Base-by-base conservation (phyloP, 2,329 filamentous ascomycete species). In the Alternaria gansuensis region DNA sequence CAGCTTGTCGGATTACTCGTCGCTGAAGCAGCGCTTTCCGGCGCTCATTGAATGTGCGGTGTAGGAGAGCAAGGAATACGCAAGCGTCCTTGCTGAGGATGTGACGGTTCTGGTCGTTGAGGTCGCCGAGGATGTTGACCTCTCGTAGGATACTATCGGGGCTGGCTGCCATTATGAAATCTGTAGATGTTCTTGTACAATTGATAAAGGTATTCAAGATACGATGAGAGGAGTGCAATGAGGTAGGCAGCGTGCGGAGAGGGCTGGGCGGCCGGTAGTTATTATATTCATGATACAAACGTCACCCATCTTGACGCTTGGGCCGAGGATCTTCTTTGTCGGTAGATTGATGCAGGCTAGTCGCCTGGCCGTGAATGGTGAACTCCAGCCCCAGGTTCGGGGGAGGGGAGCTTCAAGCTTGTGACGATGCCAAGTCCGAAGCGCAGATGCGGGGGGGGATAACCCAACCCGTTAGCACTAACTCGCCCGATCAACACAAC, bases 61-160 rank as follows among this genome's bases (percentile, higher is more conserved):
- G 95, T 73, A 99, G 87, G 65, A 97, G 89, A 36, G 94, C 91
- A 61, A 99, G 87, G 84, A 98, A 99, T 64, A 92, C 90, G 66
- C 92, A 88, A 55, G 94, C 94, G 67, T 96, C 87, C 71, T 93
- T 94, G 64, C 88, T 97, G 67, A 98, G 87, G 78, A 99, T 96
- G 85, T 96, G 94, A 82, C 88, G 88, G 78, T 93, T 90, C 70
- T 89, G 83, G 59, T 94, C 88, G 74, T 88, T 88, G 75, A 98
- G 82, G 63, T 86, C 80, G 74, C 92, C 94, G 73, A 92, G 88
- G 84, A 98, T 87, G 80, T 88, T 87, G 75, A 97, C 93, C 80
- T 93, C 93, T 79, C 93, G 88, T 68, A 97, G 89, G 75, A 96
- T 90, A 65, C 85, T 81, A 57, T 96, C 90, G 26, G 74, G 65